Conservation (phyloP, 2,329 filamentous ascomycete species). For the Sporothrix inflata region DNA sequence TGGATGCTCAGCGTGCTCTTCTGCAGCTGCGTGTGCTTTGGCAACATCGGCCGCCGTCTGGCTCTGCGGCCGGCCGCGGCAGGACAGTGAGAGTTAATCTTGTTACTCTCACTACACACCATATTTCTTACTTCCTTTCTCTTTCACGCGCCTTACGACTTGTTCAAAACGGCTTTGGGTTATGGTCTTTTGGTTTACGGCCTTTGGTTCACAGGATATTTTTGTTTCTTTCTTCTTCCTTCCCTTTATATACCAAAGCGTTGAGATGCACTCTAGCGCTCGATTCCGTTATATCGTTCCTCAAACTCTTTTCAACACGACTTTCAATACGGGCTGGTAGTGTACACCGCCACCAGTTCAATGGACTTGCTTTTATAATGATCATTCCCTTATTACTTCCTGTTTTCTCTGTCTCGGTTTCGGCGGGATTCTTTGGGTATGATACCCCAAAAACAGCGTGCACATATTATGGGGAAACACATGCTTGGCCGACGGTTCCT, state of each 20-base stretch:
- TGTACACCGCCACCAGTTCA: neutral
- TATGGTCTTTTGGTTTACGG: conserved; percentile 1
- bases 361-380: neutral
- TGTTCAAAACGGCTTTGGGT: conserved; percentile 1
- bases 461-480: neutral
- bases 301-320: conserved; percentile 10
- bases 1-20: conserved; percentile 95
- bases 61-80: conserved; percentile 48
- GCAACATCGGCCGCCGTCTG: conserved; percentile 85
- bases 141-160: conserved; percentile 6
- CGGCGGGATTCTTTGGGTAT: neutral
- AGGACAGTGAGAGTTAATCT: neutral
- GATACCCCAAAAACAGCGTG: neutral
- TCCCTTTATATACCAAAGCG: conserved; percentile 9
- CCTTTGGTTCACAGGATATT: neutral
- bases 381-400: neutral
- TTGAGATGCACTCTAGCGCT: conserved; percentile 8
- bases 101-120: neutral
- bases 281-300: neutral
- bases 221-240: neutral
- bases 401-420: neutral
- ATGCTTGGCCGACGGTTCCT: neutral
- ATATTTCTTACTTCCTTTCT: neutral
- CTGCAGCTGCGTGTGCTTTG: conserved; percentile 93
- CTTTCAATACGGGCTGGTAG: neutral